phyloP scores from a whole-genome alignment of 768 basidiomycete genomes.

The Kwoniella shandongensis region DNA sequence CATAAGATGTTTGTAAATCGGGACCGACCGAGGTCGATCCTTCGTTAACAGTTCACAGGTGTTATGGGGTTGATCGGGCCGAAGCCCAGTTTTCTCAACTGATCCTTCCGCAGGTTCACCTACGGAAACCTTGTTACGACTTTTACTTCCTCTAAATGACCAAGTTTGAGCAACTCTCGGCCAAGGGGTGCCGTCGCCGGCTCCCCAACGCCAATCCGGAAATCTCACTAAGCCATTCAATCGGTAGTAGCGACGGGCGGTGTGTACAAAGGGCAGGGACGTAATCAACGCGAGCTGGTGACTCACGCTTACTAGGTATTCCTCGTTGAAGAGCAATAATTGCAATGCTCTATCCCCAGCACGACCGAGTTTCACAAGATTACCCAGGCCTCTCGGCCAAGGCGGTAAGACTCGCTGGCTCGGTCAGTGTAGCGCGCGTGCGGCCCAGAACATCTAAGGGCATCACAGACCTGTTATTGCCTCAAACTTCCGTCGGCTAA shows the following conservation, averaged over 20 bases:
- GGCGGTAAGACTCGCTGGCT: slow-evolving; percentile 76
- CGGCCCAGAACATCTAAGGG: slow-evolving; percentile 87
- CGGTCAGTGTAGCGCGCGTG: slow-evolving; percentile 86
- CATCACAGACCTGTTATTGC: slow-evolving; percentile 90
- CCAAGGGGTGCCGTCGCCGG: slow-evolving; percentile 60
- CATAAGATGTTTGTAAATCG: slow-evolving; percentile 29
- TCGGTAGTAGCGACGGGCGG: slow-evolving; percentile 87
- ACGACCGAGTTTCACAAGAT: slow-evolving; percentile 77
- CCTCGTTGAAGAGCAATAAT: slow-evolving; percentile 90
- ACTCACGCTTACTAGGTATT: slow-evolving; percentile 85
- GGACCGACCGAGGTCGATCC: slow-evolving; percentile 7
- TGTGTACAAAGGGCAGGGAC: slow-evolving; percentile 89
- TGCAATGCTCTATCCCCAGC: slow-evolving; percentile 87
- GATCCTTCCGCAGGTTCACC: slow-evolving; percentile 80
- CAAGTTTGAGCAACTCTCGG: slow-evolving; percentile 71
- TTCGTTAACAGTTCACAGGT: slow-evolving; percentile 57
- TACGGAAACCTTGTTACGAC: slow-evolving; percentile 78
- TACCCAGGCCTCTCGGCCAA: slow-evolving; percentile 74
- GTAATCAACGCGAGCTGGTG: slow-evolving; percentile 86
- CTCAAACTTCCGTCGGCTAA: slow-evolving; percentile 81
- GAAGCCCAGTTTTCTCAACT: slow-evolving; percentile 54
- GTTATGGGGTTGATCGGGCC: slow-evolving; percentile 53
- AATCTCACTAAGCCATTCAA: slow-evolving; percentile 88
- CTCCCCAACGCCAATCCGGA: slow-evolving; percentile 71
- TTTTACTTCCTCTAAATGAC: slow-evolving; percentile 83